A percentile compares a stretch with the other conserved stretches of the same genome.
phyloP scores from a whole-genome alignment of 441 rosid genomes.

The Populus hybrid region DNA sequence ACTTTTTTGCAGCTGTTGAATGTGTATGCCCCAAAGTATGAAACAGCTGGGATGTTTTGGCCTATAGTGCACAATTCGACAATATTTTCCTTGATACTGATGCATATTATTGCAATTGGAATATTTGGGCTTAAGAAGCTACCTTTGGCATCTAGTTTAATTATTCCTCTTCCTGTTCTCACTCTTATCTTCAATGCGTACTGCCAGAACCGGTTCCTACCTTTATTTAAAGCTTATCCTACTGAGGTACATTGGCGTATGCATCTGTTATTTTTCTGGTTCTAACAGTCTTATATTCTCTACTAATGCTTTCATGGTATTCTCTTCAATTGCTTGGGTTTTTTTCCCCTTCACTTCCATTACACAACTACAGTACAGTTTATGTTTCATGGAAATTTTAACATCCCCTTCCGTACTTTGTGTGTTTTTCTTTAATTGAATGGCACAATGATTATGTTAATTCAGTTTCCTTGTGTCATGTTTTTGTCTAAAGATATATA shows the following conservation, averaged over 20 bases:
- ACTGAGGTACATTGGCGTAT: constrained; percentile 54
- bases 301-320: neutral
- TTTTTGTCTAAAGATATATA: neutral
- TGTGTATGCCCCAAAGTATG: constrained; percentile 73
- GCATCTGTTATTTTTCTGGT: neutral
- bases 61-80: constrained; percentile 77
- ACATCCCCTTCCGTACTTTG: neutral
- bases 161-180: constrained; percentile 74
- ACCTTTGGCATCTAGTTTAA: constrained; percentile 68
- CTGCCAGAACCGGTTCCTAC: constrained; percentile 80
- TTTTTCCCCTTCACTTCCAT: neutral
- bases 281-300: neutral
- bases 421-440: too few relatives aligned
- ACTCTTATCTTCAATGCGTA: constrained; percentile 79
- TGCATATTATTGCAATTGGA: constrained; percentile 87
- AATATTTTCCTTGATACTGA: constrained; percentile 75
- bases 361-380: neutral
- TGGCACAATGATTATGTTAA: neutral
- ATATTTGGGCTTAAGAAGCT: constrained; percentile 78
- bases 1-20: constrained; percentile 62
- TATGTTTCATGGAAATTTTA: neutral
- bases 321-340: neutral
- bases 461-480: neutral
- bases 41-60: constrained; percentile 85
- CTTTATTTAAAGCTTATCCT: constrained; percentile 62